phyloP scores from a whole-genome alignment of 306 rosid genomes.

The Vicia villosa region DNA sequence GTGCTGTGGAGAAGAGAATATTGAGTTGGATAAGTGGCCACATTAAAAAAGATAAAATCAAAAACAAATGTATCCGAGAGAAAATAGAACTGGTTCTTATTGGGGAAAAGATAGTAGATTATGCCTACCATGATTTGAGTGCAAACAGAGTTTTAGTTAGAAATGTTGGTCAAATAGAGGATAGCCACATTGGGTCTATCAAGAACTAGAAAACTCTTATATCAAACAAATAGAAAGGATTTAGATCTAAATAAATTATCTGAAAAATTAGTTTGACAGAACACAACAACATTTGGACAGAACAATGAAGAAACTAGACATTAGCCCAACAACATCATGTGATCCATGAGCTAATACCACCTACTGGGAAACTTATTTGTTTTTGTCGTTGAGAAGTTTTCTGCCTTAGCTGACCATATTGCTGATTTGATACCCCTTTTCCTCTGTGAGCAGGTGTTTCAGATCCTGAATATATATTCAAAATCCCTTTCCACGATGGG shows the following conservation, averaged over 20 bases:
- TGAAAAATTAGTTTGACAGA: background rate
- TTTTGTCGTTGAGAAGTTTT: slow-evolving; percentile 9
- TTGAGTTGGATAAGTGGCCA: slow-evolving; percentile 4
- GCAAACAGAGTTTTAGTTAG: background rate
- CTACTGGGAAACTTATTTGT: background rate
- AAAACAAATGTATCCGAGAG: background rate
- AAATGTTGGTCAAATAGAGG: slow-evolving; percentile 3
- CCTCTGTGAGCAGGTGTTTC: background rate
- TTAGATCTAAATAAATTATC: background rate
- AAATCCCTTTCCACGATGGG: background rate
- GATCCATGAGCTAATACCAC: background rate
- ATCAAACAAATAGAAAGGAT: slow-evolving; percentile 4
- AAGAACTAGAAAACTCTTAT: background rate
- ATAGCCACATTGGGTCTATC: background rate
- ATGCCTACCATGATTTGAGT: background rate
- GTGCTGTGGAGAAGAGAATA: background rate
- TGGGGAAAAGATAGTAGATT: background rate
- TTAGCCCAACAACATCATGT: background rate
- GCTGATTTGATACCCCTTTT: background rate
- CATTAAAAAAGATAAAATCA: background rate
- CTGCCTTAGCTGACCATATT: background rate
- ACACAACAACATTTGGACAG: too few relatives aligned
- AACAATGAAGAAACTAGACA: too few relatives aligned
- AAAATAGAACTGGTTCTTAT: background rate
- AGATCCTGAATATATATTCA: slow-evolving; percentile 5